Evolutionary conservation across 169 alveolate genomes (phyloP).

Genomic region (Nephromyces sp.): DNA sequence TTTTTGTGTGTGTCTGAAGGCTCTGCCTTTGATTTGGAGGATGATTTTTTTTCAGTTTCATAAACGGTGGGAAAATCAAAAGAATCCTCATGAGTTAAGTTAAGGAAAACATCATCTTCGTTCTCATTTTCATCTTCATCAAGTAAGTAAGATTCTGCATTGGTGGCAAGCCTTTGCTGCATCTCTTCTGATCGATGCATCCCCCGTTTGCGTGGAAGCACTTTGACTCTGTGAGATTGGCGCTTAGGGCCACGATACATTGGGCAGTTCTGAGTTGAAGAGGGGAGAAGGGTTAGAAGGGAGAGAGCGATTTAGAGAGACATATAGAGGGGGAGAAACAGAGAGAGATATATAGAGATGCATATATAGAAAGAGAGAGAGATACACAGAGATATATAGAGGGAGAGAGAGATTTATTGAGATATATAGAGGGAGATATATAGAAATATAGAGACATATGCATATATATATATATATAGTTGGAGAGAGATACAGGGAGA

Average conservation of each 20-base stretch:
- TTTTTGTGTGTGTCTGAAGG: too few relatives aligned
- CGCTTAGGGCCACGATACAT: constrained; percentile 36
- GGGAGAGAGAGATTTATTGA: not conserved
- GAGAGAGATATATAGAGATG: not conserved
- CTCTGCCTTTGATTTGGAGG: too few relatives aligned
- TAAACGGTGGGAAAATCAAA: too few relatives aligned
- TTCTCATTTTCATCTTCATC: not conserved
- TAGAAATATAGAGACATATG: not conserved
- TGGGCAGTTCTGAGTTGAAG: constrained; percentile 24
- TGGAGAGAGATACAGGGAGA: not conserved
- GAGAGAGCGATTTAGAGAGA: not conserved
- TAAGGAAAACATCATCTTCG: not conserved
- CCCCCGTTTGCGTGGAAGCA: too few relatives aligned
- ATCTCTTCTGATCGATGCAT: too few relatives aligned
- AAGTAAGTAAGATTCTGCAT: too few relatives aligned
- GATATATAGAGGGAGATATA: not conserved
- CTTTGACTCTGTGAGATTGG: constrained; percentile 3
- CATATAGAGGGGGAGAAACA: not conserved
- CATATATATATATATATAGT: not conserved
- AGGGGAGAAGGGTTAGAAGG: not conserved
- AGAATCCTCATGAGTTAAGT: not conserved
- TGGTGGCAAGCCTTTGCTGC: too few relatives aligned
- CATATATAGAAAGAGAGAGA: not conserved
- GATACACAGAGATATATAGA: not conserved
- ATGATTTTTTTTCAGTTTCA: too few relatives aligned